A percentile compares a stretch with the other conserved stretches of the same genome.
phyloP scores from a whole-genome alignment of 371 early-diverging fungal species.

The Mucor piriformis region DNA sequence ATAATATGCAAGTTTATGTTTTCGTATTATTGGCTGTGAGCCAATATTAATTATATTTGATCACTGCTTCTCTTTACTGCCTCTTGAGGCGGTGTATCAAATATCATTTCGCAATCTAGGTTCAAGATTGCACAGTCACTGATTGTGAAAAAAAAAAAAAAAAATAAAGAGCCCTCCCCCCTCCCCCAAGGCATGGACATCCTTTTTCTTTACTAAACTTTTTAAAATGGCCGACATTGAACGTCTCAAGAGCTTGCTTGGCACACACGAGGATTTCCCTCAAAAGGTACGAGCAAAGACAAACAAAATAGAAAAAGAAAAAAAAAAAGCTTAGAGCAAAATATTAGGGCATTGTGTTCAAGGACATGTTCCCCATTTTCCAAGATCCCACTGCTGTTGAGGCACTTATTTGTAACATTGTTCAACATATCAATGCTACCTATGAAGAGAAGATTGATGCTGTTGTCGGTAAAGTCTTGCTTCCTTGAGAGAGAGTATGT shows the following conservation, averaged over 20 bases:
- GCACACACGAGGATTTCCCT: constrained; percentile 83
- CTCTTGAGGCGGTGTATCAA: too few species aligned
- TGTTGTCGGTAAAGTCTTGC: constrained; percentile 84
- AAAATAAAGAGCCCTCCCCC: too few species aligned
- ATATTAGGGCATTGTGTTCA: constrained; percentile 81
- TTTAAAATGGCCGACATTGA: constrained; percentile 37
- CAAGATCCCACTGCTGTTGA: constrained; percentile 93
- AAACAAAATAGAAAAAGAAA: neutral
- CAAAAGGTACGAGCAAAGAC: constrained; percentile 80
- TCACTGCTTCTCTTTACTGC: too few species aligned
- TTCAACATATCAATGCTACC: constrained; percentile 75
- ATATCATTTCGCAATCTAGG: too few species aligned
- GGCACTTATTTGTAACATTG: constrained; percentile 84
- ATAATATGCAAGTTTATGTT: too few species aligned
- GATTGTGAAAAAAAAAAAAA: too few species aligned
- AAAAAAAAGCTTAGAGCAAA: neutral
- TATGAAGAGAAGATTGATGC: constrained; percentile 81
- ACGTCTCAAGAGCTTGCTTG: constrained; percentile 67
- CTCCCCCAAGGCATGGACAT: too few species aligned
- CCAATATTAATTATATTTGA: too few species aligned
- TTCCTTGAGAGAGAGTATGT: too few species aligned
- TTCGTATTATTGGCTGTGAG: too few species aligned
- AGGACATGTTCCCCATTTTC: constrained; percentile 97
- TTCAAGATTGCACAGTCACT: too few species aligned
- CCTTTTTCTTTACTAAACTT: too few species aligned